A percentile compares a stretch with the other conserved stretches of the same genome.
Conservation (phyloP, 2,329 filamentous ascomycete genomes). For the Pezicula radicicola region DNA sequence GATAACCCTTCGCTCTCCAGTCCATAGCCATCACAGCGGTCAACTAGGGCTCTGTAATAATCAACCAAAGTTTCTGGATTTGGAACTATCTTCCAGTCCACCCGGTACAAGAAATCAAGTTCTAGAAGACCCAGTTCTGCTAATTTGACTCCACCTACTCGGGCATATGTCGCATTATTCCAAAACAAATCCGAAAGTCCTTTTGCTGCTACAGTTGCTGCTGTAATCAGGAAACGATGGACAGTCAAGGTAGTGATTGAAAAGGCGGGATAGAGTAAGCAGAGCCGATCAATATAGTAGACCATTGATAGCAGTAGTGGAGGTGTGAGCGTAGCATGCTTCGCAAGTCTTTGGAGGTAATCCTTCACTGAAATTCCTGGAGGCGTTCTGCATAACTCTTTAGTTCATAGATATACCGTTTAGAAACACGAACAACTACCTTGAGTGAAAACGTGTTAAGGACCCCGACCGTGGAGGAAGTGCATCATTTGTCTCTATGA, state of each 20-base stretch:
- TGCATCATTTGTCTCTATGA: constrained; percentile 89
- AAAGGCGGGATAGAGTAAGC: constrained; percentile 87
- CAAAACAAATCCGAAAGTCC: constrained; percentile 95
- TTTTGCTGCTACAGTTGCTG: constrained; percentile 92
- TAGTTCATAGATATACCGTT: constrained; percentile 1
- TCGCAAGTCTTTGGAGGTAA: constrained; percentile 88
- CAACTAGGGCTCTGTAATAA: constrained; percentile 87
- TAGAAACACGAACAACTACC: constrained; percentile 44
- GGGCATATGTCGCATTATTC: constrained; percentile 96
- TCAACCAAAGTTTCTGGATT: constrained; percentile 90
- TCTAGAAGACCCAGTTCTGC: constrained; percentile 88
- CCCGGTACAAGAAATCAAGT: constrained; percentile 85
- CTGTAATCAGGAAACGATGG: constrained; percentile 94
- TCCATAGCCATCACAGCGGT: constrained; percentile 54
- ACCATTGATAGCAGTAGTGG: constrained; percentile 98
- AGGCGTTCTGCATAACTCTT: constrained; percentile 49
- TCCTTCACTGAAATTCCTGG: constrained; percentile 93
- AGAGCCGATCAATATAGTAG: constrained; percentile 95
- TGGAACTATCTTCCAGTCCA: constrained; percentile 96
- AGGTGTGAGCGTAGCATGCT: constrained; percentile 89
- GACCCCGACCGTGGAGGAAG: constrained; percentile 82
- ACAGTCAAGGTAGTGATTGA: constrained; percentile 96
- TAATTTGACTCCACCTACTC: constrained; percentile 88
- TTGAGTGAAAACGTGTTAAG: constrained; percentile 91
- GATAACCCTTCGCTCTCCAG: constrained; percentile 38